Base-by-base conservation (phyloP, 208 protist genomes). In the Trypanosoma conorhini region DNA sequence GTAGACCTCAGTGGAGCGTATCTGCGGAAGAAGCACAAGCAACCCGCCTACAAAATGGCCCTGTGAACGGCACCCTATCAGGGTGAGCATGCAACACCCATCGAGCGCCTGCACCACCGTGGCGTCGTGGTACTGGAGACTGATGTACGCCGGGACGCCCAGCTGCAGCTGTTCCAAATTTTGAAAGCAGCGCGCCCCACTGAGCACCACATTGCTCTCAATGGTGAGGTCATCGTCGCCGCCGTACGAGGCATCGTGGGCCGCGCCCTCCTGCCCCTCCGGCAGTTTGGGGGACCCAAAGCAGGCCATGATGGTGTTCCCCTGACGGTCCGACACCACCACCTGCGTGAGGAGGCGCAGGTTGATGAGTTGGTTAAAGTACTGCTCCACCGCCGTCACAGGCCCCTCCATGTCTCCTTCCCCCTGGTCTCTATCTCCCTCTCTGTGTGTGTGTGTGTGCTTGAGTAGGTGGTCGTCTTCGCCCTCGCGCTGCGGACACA, bases 321-420 rank as follows among this genome's bases (percentile, higher is more conserved):
- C 92, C 63, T 93, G 79, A 59, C 80, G 77, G 76, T 96, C 89
- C 8, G 92, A 92, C 1, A 96, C 78, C 26, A 93, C 74, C 5
- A 94, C 76, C 75, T 94, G 87, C 1, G 89, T 82, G 15, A 95
- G 67, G 9, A 95, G 82, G 1, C 77, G 58, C 87, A 95, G 88
- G 63, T 88, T 70, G 12, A 93, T 91, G 58, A 96, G 89, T 62
- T 93, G 84, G 61, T 92, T 91, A 74, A 95, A 91, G 77, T 88
- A 96, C 76, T 94, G 86, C 86, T 93, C 86, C 56, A 96, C 74
- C 5, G 85, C 87, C 54, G 88, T 92, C 5, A 82, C 74, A 3
- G 80, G 81, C 0, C 26, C 79, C 38, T 91, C 81, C 81, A 87
- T 88, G 30, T 17, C 57, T 56, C 40, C 31, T 19, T 30, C 46